Evolutionary conservation across 495 filamentous ascomycete genomes (phyloP).

Genomic region (Neurospora pannonica): DNA sequence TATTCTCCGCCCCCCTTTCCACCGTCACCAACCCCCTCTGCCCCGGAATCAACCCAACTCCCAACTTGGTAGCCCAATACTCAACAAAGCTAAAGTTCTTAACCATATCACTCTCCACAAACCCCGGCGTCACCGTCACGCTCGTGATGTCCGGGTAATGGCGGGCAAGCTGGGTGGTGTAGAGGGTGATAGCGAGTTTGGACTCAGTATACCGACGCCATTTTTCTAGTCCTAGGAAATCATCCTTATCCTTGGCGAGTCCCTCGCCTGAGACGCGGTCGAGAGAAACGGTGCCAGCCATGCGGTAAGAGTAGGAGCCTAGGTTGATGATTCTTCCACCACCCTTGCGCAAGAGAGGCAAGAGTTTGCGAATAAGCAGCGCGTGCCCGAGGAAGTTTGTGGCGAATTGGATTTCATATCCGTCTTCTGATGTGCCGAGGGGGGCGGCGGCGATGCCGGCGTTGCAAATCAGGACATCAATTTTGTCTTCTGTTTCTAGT

Average conservation of each 20-base stretch:
- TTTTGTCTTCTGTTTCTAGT: rapidly evolving
- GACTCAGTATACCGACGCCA: background rate
- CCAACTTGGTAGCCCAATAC: background rate
- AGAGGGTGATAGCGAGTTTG: background rate
- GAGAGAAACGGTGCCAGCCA: background rate
- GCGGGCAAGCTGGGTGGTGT: background rate
- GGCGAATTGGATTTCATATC: background rate
- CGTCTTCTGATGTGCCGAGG: background rate
- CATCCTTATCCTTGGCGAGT: background rate
- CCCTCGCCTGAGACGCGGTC: background rate
- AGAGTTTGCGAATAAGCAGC: background rate
- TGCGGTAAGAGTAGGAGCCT: background rate
- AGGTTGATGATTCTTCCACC: background rate
- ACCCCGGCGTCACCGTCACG: background rate
- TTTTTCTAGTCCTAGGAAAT: rapidly evolving
- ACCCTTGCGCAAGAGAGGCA: background rate
- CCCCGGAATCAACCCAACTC: background rate
- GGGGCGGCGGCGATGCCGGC: background rate
- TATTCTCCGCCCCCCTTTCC: background rate
- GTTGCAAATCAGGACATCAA: rapidly evolving
- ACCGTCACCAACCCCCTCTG: background rate
- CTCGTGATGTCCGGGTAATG: background rate
- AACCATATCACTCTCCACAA: background rate
- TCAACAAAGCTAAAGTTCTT: background rate
- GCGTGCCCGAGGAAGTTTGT: background rate